Conservation (phyloP, 2,329 filamentous ascomycete genomes). For the Orbilia brochopaga region DNA sequence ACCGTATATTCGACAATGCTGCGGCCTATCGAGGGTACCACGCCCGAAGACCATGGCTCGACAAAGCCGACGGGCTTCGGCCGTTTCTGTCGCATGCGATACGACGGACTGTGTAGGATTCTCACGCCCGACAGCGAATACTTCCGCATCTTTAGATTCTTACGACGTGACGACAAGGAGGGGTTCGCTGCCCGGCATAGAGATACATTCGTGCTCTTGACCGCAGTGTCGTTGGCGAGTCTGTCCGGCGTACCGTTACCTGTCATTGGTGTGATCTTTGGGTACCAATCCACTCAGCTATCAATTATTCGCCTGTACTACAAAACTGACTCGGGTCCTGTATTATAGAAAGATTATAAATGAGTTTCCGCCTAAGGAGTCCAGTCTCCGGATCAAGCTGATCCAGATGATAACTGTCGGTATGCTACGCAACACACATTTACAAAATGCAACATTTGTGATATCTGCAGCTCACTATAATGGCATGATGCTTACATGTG, state of each 20-base stretch:
- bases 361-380: conserved; percentile 61
- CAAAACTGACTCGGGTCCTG: conserved; percentile 2
- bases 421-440: conserved; percentile 24
- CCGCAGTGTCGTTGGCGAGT: conserved; percentile 44
- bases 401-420: conserved; percentile 59
- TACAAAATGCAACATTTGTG: conserved; percentile 44
- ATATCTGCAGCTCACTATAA: background rate
- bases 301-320: no score
- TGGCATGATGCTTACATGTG: no score
- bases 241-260: conserved; percentile 58
- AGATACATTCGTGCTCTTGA: conserved; percentile 39
- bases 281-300: conserved; percentile 52
- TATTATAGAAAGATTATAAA: conserved; percentile 60
- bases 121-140: conserved; percentile 43
- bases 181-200: conserved; percentile 20
- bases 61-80: conserved; percentile 11
- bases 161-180: conserved; percentile 10
- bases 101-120: conserved; percentile 10
- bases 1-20: background rate
- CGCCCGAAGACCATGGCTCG: conserved; percentile 6
- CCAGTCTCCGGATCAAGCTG: conserved; percentile 59
- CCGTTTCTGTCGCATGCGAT: conserved; percentile 11
- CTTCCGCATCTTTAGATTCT: conserved; percentile 40
- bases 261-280: conserved; percentile 60
- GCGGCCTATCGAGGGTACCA: background rate